Evolutionary conservation across 371 early-diverging fungal genomes (phyloP).

Genomic region (Nematocida ironsii): DNA sequence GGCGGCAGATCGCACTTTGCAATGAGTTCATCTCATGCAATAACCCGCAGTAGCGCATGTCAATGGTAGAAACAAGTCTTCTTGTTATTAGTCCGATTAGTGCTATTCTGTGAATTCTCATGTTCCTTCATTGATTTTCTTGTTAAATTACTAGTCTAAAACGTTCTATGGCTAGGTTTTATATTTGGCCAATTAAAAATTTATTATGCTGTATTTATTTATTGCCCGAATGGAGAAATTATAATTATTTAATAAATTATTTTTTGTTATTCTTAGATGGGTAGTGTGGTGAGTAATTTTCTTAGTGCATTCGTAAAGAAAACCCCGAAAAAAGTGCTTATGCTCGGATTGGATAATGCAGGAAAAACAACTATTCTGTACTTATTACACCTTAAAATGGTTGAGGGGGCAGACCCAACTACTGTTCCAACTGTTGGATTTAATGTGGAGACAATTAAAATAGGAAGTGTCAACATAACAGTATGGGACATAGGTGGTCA

Average conservation of each 20-base stretch:
- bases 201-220: constrained; percentile 10
- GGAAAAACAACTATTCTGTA: constrained; percentile 76
- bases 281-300: constrained; percentile 51
- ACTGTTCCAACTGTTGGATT: constrained; percentile 86
- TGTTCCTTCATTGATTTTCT: neutral
- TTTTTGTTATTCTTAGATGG: constrained; percentile 56
- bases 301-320: constrained; percentile 34
- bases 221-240: neutral
- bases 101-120: neutral
- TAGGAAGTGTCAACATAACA: constrained; percentile 68
- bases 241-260: constrained; percentile 42
- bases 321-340: constrained; percentile 67
- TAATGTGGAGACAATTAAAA: constrained; percentile 70
- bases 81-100: neutral
- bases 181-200: constrained; percentile 7
- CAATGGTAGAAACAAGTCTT: neutral
- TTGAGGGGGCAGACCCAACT: constrained; percentile 74
- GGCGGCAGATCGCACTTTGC: constrained; percentile 6
- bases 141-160: constrained; percentile 45
- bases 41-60: constrained; percentile 1
- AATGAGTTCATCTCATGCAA: neutral
- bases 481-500: constrained; percentile 72
- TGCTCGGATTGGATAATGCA: constrained; percentile 76
- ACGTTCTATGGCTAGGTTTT: constrained; percentile 32
- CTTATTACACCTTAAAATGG: constrained; percentile 85